Evolutionary conservation across 179 eudicot species (phyloP).

Genomic region (Spinacia oleracea): DNA sequence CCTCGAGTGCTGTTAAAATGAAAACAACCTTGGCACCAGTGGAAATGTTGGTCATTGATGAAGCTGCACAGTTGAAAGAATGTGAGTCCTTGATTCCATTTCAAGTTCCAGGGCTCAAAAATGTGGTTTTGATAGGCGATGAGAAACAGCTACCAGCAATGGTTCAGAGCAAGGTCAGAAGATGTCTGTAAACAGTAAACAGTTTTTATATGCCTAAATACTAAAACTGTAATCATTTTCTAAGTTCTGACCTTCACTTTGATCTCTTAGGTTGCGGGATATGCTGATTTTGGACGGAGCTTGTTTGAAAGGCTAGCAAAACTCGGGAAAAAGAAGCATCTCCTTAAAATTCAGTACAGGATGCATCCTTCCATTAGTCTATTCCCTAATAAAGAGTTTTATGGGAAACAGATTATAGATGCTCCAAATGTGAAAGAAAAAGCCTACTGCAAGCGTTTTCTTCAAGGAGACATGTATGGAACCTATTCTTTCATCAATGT

Average conservation of each 20-base stretch:
- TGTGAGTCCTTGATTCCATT: conserved; percentile 70
- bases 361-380: conserved; percentile 77
- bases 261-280: conserved; percentile 16
- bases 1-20: conserved; percentile 53
- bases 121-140: conserved; percentile 64
- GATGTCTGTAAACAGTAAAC: not conserved
- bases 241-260: not conserved
- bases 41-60: conserved; percentile 55
- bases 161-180: conserved; percentile 66
- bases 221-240: not conserved
- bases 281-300: conserved; percentile 64
- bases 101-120: conserved; percentile 55
- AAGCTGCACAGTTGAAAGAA: conserved; percentile 79
- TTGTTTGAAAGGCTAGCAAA: conserved; percentile 57
- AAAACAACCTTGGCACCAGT: conserved; percentile 29
- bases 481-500: conserved; percentile 66
- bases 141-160: conserved; percentile 71
- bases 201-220: too few species aligned
- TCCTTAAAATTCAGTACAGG: conserved; percentile 64
- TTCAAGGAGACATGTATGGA: conserved; percentile 43
- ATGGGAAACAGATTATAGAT: conserved; percentile 43
- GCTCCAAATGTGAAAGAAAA: conserved; percentile 42
- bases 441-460: conserved; percentile 38
- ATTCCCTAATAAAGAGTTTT: conserved; percentile 62
- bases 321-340: conserved; percentile 49